These are phyloP conservation scores for Salinomyces thailandicus DNA, from an alignment of 2,329 filamentous ascomycete genomes.

Conservation along the genomic window DNA sequence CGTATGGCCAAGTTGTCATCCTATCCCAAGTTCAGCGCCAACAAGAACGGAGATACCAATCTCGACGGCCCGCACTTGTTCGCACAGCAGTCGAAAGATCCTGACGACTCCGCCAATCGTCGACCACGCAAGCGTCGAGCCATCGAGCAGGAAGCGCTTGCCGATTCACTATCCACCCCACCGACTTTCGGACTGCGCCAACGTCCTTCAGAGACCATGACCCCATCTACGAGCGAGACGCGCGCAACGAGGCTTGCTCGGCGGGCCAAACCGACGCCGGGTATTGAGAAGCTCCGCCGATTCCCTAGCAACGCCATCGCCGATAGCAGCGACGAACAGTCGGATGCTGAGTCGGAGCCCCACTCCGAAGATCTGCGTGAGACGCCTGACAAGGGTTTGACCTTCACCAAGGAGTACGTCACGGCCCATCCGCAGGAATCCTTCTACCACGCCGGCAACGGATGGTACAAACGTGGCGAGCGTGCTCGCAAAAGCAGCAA, in stretches of 20 bases:
- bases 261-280: slow-evolving; percentile 5
- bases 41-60: too few species aligned
- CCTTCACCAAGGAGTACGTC: slow-evolving; percentile 11
- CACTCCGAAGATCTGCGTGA: too few species aligned
- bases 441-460: slow-evolving; percentile 17
- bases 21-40: too few species aligned
- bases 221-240: slow-evolving; percentile 2
- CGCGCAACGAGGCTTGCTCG: slow-evolving; percentile 8
- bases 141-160: slow-evolving; percentile 4
- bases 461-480: slow-evolving; percentile 14
- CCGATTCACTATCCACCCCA: slow-evolving; percentile 4
- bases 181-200: slow-evolving; percentile 8
- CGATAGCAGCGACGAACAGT: slow-evolving; percentile 5
- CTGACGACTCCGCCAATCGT: neutral
- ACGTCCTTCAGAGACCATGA: slow-evolving; percentile 4
- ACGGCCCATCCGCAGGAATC: slow-evolving; percentile 9
- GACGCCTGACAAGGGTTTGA: slow-evolving; percentile 5
- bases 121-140: slow-evolving; percentile 2
- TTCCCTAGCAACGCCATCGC: slow-evolving; percentile 1
- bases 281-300: slow-evolving; percentile 5
- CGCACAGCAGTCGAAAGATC: neutral
- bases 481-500: slow-evolving; percentile 1
- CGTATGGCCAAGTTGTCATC: too few species aligned
- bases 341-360: slow-evolving; percentile 4
- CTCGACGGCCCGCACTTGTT: too few species aligned